Base-by-base conservation (phyloP, 768 basidiomycete species). In the Leccinum olivaceopallidum region DNA sequence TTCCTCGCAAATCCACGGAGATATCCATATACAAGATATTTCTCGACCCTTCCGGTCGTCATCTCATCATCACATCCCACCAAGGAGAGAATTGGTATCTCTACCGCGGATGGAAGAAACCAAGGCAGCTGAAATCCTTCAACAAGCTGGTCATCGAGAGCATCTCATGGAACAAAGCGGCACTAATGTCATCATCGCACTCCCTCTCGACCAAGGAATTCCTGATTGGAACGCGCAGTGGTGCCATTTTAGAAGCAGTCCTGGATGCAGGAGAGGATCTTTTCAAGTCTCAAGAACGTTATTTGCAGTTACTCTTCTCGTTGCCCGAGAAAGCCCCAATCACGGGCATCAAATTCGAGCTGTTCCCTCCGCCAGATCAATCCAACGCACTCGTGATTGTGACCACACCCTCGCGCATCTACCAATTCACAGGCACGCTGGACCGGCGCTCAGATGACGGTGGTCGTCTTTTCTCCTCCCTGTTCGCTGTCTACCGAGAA, bases 21-120 rank as follows among this genome's bases (percentile, higher is more conserved):
- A 83, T 92, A 79, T 79, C 82, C 8, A 85, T 98, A 52, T 77
- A 89, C 78, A 89, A 89, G 69, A 75, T 98, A 56, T 98, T 95
- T 76, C 84, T 92, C 71, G 95, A 98, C 73, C 95, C 95, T 14
- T 90, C 94, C 0, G 95, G 95, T 5, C 82, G 91, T 36, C 97
- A 98, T 76, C 83, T 96, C 54, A 75, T 98, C 47, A 81, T 96
- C 56, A 92, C 93, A 0, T 95, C 94, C 9, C 79, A 78, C 13
- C 86, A 93, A 67, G 94, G 94, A 55, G 95, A 99, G 71, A 95
- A 93, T 62, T 98, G 92, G 87, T 98, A 98, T 71, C 77, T 95
- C 4, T 94, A 86, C 68, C 81, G 83, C 56, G 81, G 83, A 9
- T 89, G 88, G 85, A 90, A 90, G 78, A 92, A 94, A 68, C 89